These are phyloP conservation scores for Neurospora sp. DNA, from an alignment of 2,329 filamentous ascomycete genomes.

Conservation along the genomic window DNA sequence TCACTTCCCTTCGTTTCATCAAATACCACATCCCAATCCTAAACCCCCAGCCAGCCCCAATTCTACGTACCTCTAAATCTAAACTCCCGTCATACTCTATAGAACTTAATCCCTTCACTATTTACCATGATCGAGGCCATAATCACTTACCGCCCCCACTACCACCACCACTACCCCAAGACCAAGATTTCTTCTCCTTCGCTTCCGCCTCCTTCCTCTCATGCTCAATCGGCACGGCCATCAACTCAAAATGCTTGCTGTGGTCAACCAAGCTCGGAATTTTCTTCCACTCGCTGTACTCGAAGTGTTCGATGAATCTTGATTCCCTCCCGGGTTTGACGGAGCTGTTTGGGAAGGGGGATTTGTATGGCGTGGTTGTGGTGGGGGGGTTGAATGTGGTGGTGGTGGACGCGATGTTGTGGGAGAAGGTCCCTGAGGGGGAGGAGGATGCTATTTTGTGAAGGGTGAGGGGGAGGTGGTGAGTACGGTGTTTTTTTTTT, in stretches of 20 bases:
- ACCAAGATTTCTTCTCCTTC: not conserved
- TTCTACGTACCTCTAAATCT: no score
- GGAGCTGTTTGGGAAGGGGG: not conserved
- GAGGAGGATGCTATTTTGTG: not conserved
- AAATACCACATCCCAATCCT: not conserved
- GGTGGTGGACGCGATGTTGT: not conserved
- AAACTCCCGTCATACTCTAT: not conserved
- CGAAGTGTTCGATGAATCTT: not conserved
- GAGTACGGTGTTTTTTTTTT: not conserved
- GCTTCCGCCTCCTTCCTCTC: not conserved
- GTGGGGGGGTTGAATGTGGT: not conserved
- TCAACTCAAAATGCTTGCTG: not conserved
- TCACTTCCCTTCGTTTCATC: not conserved
- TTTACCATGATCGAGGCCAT: no score
- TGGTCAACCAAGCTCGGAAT: not conserved
- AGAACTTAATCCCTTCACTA: no score
- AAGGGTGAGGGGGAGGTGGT: not conserved
- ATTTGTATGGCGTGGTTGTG: not conserved
- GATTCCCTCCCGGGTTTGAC: not conserved
- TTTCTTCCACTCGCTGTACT: not conserved
- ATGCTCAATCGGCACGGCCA: not conserved
- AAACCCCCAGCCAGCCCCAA: no score
- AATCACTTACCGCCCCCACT: not conserved
- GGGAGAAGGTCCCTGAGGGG: not conserved
- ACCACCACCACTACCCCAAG: not conserved